Conservation (phyloP, 148 eudicot genomes). For the Beta vulgaris region DNA sequence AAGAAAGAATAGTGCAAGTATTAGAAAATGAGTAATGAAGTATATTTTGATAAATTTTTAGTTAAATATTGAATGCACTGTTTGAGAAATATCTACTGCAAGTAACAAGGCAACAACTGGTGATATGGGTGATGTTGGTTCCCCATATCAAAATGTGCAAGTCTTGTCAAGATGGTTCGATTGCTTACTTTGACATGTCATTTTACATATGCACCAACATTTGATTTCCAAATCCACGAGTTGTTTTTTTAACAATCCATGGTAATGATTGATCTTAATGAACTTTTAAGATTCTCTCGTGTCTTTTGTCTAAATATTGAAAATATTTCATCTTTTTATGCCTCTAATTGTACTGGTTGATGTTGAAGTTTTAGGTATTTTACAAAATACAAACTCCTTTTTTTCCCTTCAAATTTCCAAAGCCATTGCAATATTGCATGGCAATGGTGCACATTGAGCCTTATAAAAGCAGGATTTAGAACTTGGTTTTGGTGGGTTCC, state of each 20-base stretch:
- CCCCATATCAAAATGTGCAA: background rate
- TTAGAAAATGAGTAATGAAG: too few relatives aligned
- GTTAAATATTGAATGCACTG: too few relatives aligned
- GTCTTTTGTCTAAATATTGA: background rate
- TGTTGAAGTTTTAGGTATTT: too few relatives aligned
- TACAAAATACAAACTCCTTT: too few relatives aligned
- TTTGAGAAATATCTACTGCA: background rate
- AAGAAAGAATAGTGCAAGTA: too few relatives aligned
- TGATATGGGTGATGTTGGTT: background rate
- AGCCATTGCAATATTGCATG: background rate
- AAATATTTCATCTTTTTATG: background rate
- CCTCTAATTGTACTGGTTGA: background rate
- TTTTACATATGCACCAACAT: constrained; percentile 14
- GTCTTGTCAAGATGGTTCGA: background rate
- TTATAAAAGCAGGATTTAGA: background rate
- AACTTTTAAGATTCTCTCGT: constrained; percentile 15
- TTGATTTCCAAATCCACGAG: constrained; percentile 21
- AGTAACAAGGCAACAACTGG: background rate
- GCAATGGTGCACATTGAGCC: background rate
- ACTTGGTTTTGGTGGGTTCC: constrained; percentile 7
- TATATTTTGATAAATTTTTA: too few relatives aligned
- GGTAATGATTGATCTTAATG: constrained; percentile 15
- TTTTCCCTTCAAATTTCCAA: too few relatives aligned
- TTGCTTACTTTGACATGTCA: constrained; percentile 2
- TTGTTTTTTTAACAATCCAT: constrained; percentile 12